These are phyloP conservation scores for Caulochytrium protostelioides DNA, from an alignment of 371 early-diverging fungal species.

Conservation along the genomic window DNA sequence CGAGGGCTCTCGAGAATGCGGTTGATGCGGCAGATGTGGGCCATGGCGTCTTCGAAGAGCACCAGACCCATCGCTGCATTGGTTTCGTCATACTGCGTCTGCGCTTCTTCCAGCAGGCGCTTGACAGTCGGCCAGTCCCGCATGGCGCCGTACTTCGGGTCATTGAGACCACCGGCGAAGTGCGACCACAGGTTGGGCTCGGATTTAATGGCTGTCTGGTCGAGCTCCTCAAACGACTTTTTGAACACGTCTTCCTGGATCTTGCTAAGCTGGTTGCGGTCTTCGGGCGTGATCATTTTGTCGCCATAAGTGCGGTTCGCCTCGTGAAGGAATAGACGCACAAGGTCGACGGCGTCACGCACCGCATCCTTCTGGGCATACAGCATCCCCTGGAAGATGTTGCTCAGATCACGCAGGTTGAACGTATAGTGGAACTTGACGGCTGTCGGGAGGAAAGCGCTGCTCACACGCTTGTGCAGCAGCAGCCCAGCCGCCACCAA, in stretches of 20 bases:
- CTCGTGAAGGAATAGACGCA: conserved; percentile 31
- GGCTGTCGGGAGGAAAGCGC: conserved; percentile 32
- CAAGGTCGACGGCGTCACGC: conserved; percentile 27
- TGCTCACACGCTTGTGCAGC: conserved; percentile 30
- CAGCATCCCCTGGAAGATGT: conserved; percentile 35
- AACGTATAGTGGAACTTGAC: conserved; percentile 42
- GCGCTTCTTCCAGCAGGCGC: conserved; percentile 31
- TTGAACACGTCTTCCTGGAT: conserved; percentile 26
- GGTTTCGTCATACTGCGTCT: conserved; percentile 33
- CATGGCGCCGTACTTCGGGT: conserved; percentile 29
- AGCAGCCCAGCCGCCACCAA: conserved; percentile 22
- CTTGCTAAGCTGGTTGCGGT: conserved; percentile 17
- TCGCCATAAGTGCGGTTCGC: conserved; percentile 32
- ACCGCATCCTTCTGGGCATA: conserved; percentile 28
- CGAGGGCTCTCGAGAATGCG: conserved; percentile 34
- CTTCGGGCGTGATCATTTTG: conserved; percentile 26
- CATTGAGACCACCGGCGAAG: conserved; percentile 29
- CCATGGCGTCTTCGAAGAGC: conserved; percentile 40
- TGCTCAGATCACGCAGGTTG: conserved; percentile 33
- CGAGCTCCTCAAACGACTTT: conserved; percentile 35
- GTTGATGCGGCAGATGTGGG: conserved; percentile 34
- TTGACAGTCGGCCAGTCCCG: conserved; percentile 27
- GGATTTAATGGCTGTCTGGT: conserved; percentile 20
- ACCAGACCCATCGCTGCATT: conserved; percentile 38
- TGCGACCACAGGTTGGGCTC: conserved; percentile 35